Base-by-base conservation (phyloP, 2,329 filamentous ascomycete species). In the Diaporthe amygdali region DNA sequence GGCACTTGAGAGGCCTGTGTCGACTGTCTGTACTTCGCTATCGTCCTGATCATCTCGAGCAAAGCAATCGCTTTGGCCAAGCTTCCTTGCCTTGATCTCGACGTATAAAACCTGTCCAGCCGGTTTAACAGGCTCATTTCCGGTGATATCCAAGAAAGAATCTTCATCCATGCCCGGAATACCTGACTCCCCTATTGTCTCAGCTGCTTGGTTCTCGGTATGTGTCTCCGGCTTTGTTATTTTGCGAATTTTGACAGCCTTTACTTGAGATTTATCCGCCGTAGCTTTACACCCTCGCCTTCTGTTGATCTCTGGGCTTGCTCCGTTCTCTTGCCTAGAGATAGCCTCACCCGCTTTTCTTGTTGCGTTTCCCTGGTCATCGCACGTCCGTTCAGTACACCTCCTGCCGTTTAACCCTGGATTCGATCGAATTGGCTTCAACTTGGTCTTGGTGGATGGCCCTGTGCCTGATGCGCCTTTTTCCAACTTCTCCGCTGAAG, bases 101-200 rank as follows among this genome's bases (percentile, higher is more conserved):
- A 73, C 55, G 44, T 68, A 73, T 8, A 73, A 46, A 2, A 22
- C 20, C 30, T 64, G 71, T n/a, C 68, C 44, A 22, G 47, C 25
- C 17, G 55, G 49, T 20, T 66, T 68, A 17, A 30, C 25, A 6
- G 41, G 34, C 14, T 32, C 46, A 20, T 37, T 49, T 30, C 34
- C 49, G 14, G 69, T 71, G 44, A 73, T 17, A 32, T 73, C 71
- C 27, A 71, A 12, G 25, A 46, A 63, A 6, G 25, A 41, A 15
- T 66, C 71, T 9, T 71, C 55, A 15, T 69, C 64, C 25, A 27
- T 44, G 22, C 51, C 56, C 25, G 67, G 20, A 41, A 51, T 52
- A 7, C 37, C 44, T 49, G 59, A 12, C 3, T 2, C 30, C 7
- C 15, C 59, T 37, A 1, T 20, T 32, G 44, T 17, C 7, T 8